Conservation (phyloP, 352 stramenopile species). For the Ochromonadaceae sp. region DNA sequence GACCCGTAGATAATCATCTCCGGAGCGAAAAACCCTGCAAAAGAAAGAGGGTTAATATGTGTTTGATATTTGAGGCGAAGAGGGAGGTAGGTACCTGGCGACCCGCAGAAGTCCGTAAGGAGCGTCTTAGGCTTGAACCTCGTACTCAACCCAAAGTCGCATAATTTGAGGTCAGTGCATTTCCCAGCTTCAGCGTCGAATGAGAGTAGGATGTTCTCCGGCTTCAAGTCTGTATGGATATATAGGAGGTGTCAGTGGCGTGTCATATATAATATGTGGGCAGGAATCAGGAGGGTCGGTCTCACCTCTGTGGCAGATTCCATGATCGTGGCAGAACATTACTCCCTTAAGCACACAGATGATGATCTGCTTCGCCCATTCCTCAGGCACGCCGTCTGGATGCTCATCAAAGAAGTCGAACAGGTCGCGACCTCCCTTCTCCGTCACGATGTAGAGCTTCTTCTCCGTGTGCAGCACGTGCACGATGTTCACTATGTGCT, state of each 20-base stretch:
- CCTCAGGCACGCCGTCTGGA: conserved; percentile 37
- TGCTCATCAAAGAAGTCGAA: conserved; percentile 51
- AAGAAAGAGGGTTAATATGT: too few relatives aligned
- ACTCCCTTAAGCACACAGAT: conserved; percentile 40
- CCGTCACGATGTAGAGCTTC: conserved; percentile 54
- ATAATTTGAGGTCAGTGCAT: conserved; percentile 40
- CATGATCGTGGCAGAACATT: conserved; percentile 40
- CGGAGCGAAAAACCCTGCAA: conserved; percentile 64
- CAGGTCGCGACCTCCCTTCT: conserved; percentile 55
- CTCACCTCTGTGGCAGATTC: conserved; percentile 45
- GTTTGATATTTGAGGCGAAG: too few relatives aligned
- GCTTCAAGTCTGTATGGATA: conserved; percentile 60
- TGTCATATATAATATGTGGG: too few relatives aligned
- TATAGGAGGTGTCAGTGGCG: too few relatives aligned
- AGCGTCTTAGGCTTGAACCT: conserved; percentile 27
- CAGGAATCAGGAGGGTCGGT: too few relatives aligned
- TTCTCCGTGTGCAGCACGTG: conserved; percentile 53
- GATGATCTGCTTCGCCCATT: conserved; percentile 36
- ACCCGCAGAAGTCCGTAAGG: conserved; percentile 52
- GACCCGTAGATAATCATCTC: conserved; percentile 45
- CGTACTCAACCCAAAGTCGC: conserved; percentile 58
- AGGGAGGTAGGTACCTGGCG: conserved; percentile 11
- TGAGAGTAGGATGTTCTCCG: conserved; percentile 45
- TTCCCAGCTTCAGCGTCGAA: conserved; percentile 32
- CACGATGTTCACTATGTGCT: conserved; percentile 39